Percentiles rank a stretch among this genome's conserved stretches.
Conservation (phyloP, 495 filamentous ascomycete genomes). For the Evernia prunastri region DNA sequence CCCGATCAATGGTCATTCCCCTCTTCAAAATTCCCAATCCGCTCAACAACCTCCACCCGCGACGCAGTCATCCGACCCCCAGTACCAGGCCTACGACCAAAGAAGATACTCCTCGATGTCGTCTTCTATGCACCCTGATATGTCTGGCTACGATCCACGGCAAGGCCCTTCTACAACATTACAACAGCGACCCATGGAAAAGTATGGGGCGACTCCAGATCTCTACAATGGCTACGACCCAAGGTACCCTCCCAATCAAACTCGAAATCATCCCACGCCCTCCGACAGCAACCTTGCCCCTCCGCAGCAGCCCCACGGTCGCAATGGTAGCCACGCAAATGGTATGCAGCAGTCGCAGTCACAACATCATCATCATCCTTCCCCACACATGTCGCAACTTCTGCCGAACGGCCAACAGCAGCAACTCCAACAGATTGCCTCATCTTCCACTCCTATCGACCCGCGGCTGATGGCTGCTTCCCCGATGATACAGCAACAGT, state of each 20-base stretch:
- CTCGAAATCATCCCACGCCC: constrained; percentile 8
- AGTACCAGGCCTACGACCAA: constrained; percentile 18
- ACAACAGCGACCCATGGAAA: constrained; percentile 16
- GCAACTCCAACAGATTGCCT: constrained; percentile 13
- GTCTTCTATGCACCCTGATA: constrained; percentile 11
- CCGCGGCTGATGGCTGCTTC: constrained; percentile 25
- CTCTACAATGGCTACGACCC: constrained; percentile 14
- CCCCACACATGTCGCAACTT: constrained; percentile 18
- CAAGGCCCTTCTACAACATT: constrained; percentile 7
- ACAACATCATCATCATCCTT: constrained; percentile 18
- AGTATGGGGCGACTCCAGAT: constrained; percentile 17
- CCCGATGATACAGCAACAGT: constrained; percentile 16
- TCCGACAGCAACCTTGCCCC: constrained; percentile 8
- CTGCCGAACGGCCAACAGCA: constrained; percentile 19
- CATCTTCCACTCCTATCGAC: constrained; percentile 27
- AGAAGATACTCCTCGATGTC: constrained; percentile 16
- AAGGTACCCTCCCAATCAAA: constrained; percentile 14
- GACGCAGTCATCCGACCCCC: constrained; percentile 19
- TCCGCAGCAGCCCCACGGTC: constrained; percentile 9
- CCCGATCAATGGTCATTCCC: constrained; percentile 25
- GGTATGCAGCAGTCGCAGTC: constrained; percentile 16
- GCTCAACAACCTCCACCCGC: constrained; percentile 13
- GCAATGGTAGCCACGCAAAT: constrained; percentile 12
- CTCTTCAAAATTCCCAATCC: constrained; percentile 23
- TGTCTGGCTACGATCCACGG: constrained; percentile 13